Evolutionary conservation across 441 rosid species (phyloP).

Genomic region (Lagerstroemia fauriei): DNA sequence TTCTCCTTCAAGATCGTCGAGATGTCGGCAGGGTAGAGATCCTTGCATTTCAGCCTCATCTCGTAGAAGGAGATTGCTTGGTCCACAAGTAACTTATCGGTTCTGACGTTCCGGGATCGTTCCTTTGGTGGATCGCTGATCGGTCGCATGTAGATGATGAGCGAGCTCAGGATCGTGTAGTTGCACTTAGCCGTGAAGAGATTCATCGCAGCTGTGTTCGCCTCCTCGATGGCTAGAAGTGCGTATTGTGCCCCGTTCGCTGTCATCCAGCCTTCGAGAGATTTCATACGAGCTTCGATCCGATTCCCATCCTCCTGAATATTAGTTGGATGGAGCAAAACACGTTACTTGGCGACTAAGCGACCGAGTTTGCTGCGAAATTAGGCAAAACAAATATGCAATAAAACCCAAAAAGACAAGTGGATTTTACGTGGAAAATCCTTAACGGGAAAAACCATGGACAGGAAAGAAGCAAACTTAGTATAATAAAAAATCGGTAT

Average conservation of each 20-base stretch:
- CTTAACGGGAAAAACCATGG: too few relatives aligned
- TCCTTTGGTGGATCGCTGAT: slow-evolving; percentile 23
- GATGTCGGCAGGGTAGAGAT: slow-evolving; percentile 49
- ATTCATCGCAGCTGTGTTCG: slow-evolving; percentile 49
- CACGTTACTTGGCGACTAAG: neutral
- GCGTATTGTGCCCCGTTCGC: slow-evolving; percentile 49
- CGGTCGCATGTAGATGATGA: slow-evolving; percentile 49
- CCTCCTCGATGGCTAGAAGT: slow-evolving; percentile 49
- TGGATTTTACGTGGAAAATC: too few relatives aligned
- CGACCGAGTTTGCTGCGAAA: too few relatives aligned
- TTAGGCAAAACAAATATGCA: too few relatives aligned
- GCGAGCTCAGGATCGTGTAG: slow-evolving; percentile 41
- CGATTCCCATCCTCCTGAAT: slow-evolving; percentile 58
- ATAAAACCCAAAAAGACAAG: too few relatives aligned
- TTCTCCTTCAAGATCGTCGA: slow-evolving; percentile 49
- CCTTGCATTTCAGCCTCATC: slow-evolving; percentile 42
- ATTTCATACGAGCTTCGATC: slow-evolving; percentile 48
- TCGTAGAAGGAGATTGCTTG: slow-evolving; percentile 52
- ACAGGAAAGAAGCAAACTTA: too few relatives aligned
- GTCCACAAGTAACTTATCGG: slow-evolving; percentile 44
- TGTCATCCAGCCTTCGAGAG: slow-evolving; percentile 55
- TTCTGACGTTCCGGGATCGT: slow-evolving; percentile 36
- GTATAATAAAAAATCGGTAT: too few relatives aligned
- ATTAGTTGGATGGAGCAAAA: too few relatives aligned
- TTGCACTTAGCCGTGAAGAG: slow-evolving; percentile 52